phyloP scores from a whole-genome alignment of 768 basidiomycete genomes.

The Rhizopogon rudus region DNA sequence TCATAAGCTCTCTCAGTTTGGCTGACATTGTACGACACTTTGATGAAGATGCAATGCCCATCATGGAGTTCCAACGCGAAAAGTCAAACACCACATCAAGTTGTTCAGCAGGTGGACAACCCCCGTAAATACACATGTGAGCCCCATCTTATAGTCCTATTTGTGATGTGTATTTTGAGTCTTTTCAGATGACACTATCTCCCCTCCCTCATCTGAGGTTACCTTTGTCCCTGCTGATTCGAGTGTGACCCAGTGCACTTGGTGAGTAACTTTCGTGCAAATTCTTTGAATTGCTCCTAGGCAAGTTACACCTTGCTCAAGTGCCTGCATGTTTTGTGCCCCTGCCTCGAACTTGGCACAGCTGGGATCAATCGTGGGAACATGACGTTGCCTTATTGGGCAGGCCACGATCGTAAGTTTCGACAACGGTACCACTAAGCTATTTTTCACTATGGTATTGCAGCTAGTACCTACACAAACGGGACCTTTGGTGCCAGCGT shows the following conservation, averaged over 20 bases:
- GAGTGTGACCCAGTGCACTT: conserved; percentile 16
- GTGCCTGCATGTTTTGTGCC: conserved; percentile 18
- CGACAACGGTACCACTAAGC: background rate
- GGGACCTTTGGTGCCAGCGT: conserved; percentile 8
- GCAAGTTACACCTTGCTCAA: conserved; percentile 25
- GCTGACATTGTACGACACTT: too few species aligned
- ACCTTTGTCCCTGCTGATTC: conserved; percentile 14
- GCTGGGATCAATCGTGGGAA: conserved; percentile 18
- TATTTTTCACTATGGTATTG: conserved; percentile 1
- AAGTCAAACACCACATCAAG: conserved; percentile 8
- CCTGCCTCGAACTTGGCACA: conserved; percentile 9
- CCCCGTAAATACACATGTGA: conserved; percentile 15
- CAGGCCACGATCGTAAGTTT: conserved; percentile 17
- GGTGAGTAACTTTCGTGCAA: conserved; percentile 8
- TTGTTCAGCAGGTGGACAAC: conserved; percentile 14
- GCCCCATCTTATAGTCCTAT: background rate
- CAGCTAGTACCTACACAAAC: conserved; percentile 16
- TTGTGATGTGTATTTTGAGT: background rate
- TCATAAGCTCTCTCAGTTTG: background rate
- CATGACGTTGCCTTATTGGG: conserved; percentile 18
- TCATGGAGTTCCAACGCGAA: conserved; percentile 2
- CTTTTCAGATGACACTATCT: background rate
- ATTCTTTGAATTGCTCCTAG: conserved; percentile 11
- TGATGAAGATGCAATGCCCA: conserved; percentile 2
- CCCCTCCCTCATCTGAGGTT: background rate